Conservation (phyloP, 768 basidiomycete genomes). For the Tephrocybe sp. region DNA sequence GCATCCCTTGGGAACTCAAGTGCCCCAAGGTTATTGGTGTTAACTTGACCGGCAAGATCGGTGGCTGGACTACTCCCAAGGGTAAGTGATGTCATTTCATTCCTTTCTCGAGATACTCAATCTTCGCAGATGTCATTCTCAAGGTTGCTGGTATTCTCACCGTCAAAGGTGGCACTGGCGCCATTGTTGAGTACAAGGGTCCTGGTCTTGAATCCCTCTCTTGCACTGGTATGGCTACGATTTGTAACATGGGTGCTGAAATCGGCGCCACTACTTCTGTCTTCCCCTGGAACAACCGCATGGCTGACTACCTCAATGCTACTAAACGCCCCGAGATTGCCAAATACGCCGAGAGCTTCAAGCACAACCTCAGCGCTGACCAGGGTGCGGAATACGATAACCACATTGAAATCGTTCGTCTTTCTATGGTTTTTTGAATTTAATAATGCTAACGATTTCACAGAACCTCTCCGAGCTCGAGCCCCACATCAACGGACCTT, state of each 20-base stretch:
- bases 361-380: slow-evolving; percentile 89
- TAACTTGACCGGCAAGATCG: slow-evolving; percentile 90
- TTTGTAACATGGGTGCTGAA: slow-evolving; percentile 99
- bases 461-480: slow-evolving; percentile 96
- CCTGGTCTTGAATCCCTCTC: slow-evolving; percentile 94
- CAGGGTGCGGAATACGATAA: slow-evolving; percentile 91
- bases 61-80: slow-evolving; percentile 98
- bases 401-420: slow-evolving; percentile 81
- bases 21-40: slow-evolving; percentile 99
- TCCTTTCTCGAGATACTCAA: slow-evolving; percentile 7
- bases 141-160: slow-evolving; percentile 99
- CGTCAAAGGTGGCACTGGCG: slow-evolving; percentile 99
- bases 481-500: slow-evolving; percentile 99
- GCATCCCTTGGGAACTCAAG: slow-evolving; percentile 98
- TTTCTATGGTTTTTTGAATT: not conserved
- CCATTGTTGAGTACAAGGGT: slow-evolving; percentile 96
- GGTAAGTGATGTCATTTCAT: slow-evolving; percentile 41
- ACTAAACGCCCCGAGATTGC: slow-evolving; percentile 89
- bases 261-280: slow-evolving; percentile 98
- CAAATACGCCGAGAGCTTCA: slow-evolving; percentile 83
- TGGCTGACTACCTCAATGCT: slow-evolving; percentile 92
- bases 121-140: slow-evolving; percentile 82
- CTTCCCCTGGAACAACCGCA: slow-evolving; percentile 98
- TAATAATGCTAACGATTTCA: slow-evolving; percentile 3
- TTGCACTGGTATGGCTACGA: slow-evolving; percentile 98